Conservation (phyloP, 345 rosid genomes). For the Rhizophora mangle region DNA sequence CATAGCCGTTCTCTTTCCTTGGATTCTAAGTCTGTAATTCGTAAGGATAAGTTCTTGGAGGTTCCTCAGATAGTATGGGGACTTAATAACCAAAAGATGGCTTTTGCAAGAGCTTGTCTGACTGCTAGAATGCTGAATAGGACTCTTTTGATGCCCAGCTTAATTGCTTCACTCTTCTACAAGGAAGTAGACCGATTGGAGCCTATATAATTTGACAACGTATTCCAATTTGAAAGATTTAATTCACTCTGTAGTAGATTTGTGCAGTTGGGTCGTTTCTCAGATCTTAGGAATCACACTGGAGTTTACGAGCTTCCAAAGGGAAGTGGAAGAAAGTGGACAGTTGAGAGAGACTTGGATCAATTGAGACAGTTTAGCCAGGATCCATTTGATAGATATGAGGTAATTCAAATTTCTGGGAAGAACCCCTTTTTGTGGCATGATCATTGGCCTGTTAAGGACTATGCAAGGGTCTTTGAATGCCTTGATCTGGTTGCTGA, state of each 20-base stretch:
- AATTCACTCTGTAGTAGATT: conserved; percentile 71
- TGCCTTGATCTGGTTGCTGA: conserved; percentile 78
- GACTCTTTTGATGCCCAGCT: conserved; percentile 87
- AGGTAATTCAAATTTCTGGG: conserved; percentile 63
- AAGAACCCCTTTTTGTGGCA: conserved; percentile 98
- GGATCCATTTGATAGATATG: conserved; percentile 48
- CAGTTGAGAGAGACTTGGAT: conserved; percentile 64
- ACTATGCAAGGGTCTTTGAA: conserved; percentile 82
- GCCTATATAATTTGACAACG: conserved; percentile 75
- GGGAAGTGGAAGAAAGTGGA: conserved; percentile 99
- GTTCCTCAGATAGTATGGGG: conserved; percentile 99
- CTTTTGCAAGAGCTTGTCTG: conserved; percentile 91
- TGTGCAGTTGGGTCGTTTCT: conserved; percentile 59
- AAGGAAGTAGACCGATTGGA: conserved; percentile 76
- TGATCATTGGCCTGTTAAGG: conserved; percentile 94
- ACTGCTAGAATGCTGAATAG: conserved; percentile 83
- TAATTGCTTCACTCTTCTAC: conserved; percentile 90
- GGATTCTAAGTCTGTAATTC: conserved; percentile 37
- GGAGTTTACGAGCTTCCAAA: conserved; percentile 49
- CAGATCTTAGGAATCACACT: conserved; percentile 50
- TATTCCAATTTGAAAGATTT: conserved; percentile 68
- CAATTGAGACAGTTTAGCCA: conserved; percentile 46
- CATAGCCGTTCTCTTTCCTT: conserved; percentile 21
- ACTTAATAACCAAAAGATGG: conserved; percentile 92
- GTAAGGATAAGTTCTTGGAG: conserved; percentile 64